Conservation (phyloP, 2,329 filamentous ascomycete genomes). For the Exserohilum turcica region DNA sequence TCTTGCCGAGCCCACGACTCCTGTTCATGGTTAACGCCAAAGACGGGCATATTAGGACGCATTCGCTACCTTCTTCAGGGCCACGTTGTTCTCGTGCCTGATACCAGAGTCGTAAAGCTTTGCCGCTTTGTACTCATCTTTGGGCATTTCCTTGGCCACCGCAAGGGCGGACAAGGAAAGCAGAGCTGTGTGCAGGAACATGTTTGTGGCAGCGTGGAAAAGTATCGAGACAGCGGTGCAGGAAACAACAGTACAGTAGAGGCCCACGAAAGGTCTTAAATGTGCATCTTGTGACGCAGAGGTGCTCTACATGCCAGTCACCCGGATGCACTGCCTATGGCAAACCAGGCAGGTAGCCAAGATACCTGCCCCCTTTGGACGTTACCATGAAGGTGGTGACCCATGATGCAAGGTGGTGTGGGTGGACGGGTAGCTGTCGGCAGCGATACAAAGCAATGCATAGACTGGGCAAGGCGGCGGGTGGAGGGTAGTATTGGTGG, state of each 20-base stretch:
- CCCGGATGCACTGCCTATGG: conserved; percentile 21
- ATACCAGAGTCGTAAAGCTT: conserved; percentile 49
- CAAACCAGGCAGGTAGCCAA: conserved; percentile 37
- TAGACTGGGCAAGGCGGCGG: conserved; percentile 28
- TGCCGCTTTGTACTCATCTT: conserved; percentile 42
- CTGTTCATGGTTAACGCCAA: conserved; percentile 35
- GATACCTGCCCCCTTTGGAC: conserved; percentile 36
- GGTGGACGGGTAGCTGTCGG: conserved; percentile 29
- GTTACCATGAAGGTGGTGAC: conserved; percentile 18
- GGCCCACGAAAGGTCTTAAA: conserved; percentile 28
- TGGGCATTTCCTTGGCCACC: conserved; percentile 42
- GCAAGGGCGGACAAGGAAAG: conserved; percentile 43
- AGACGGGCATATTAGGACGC: background rate
- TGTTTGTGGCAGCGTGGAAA: conserved; percentile 19
- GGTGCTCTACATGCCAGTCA: conserved; percentile 17
- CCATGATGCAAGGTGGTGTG: conserved; percentile 17
- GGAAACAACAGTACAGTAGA: background rate
- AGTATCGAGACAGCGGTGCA: conserved; percentile 5
- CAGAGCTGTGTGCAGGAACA: conserved; percentile 37
- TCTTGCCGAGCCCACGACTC: conserved; percentile 45
- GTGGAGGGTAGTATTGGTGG: conserved; percentile 34
- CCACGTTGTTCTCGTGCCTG: conserved; percentile 45
- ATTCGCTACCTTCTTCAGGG: conserved; percentile 39
- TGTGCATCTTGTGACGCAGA: conserved; percentile 10
- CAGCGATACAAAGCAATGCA: conserved; percentile 16